phyloP scores from a whole-genome alignment of 2,329 filamentous ascomycete species.

The Aspergillus sp. region DNA sequence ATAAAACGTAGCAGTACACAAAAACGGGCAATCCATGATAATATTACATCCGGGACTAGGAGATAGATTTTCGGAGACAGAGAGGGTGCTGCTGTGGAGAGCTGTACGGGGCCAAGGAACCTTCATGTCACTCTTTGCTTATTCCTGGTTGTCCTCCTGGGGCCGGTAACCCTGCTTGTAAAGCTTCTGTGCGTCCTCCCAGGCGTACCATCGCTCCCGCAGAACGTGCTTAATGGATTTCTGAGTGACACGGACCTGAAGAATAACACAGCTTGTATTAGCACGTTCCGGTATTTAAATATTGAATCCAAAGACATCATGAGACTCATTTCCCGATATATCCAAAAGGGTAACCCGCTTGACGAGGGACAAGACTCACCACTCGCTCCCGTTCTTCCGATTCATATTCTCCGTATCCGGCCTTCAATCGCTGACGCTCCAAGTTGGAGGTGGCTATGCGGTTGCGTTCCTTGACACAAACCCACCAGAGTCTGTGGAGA shows the following conservation, averaged over 20 bases:
- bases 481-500: conserved; percentile 87
- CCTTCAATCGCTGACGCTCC: conserved; percentile 61
- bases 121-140: background rate
- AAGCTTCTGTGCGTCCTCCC: conserved; percentile 44
- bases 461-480: conserved; percentile 86
- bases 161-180: conserved; percentile 32
- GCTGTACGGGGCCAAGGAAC: too few species aligned
- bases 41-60: background rate
- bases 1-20: background rate
- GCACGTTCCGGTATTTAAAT: background rate
- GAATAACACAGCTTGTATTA: background rate
- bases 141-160: conserved; percentile 17
- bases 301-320: background rate
- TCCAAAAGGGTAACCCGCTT: background rate
- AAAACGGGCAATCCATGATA: background rate
- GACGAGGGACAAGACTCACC: conserved; percentile 46
- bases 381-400: conserved; percentile 54
- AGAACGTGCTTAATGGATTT: conserved; percentile 74
- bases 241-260: conserved; percentile 69
- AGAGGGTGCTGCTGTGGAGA: too few species aligned
- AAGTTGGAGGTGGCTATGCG: conserved; percentile 68
- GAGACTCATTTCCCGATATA: background rate
- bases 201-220: conserved; percentile 82
- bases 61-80: background rate
- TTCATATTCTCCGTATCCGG: conserved; percentile 69